Conservation (phyloP, 2,329 filamentous ascomycete species). For the Mollisia scopiformis region DNA sequence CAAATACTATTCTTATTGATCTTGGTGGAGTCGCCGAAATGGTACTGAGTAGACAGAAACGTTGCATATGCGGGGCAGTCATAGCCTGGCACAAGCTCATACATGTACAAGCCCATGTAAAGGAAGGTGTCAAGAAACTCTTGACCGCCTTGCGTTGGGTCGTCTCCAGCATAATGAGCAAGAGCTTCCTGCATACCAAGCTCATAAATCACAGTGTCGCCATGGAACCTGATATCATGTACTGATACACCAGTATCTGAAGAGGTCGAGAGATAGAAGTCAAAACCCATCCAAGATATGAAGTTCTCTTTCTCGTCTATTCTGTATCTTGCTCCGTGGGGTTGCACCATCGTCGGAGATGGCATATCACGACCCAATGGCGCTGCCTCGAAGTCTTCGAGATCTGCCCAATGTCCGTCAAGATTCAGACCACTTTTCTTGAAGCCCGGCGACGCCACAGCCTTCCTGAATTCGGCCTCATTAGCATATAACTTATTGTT, state of each 20-base stretch:
- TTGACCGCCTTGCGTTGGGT: conserved; percentile 27
- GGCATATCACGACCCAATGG: conserved; percentile 5
- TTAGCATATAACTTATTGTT: conserved; percentile 54
- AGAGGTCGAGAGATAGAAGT: conserved; percentile 53
- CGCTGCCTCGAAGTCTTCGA: conserved; percentile 13
- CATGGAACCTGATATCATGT: conserved; percentile 56
- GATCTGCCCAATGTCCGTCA: conserved; percentile 20
- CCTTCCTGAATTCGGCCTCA: conserved; percentile 49
- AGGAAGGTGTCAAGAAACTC: conserved; percentile 38
- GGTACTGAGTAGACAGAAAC: conserved; percentile 51
- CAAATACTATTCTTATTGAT: conserved; percentile 55
- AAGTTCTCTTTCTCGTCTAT: conserved; percentile 19
- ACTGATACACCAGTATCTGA: conserved; percentile 52
- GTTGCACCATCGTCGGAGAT: conserved; percentile 18
- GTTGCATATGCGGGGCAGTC: conserved; percentile 54
- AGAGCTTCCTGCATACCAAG: conserved; percentile 55
- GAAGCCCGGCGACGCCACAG: conserved; percentile 27
- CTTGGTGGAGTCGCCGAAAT: conserved; percentile 45
- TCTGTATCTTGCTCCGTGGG: conserved; percentile 22
- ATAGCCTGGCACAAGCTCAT: conserved; percentile 32
- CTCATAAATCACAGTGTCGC: conserved; percentile 45
- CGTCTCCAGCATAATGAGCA: conserved; percentile 36
- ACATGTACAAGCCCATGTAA: conserved; percentile 34
- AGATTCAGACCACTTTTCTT: conserved; percentile 14
- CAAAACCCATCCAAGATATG: conserved; percentile 16